Evolutionary conservation across 2,329 filamentous ascomycete genomes (phyloP).

Genomic region (Thelonectria rubi): DNA sequence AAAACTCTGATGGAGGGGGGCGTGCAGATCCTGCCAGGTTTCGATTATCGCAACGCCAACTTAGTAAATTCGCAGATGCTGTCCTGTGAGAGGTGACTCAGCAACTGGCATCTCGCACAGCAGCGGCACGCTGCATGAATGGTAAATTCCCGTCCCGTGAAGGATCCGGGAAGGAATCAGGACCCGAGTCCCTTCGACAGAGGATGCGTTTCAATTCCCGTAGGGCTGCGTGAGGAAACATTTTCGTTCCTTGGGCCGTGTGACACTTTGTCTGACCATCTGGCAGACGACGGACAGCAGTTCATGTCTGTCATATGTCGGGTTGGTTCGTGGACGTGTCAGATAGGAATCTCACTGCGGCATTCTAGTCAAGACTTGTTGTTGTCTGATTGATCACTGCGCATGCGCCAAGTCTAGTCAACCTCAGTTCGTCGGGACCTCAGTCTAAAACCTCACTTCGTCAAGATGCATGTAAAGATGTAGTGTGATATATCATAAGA

Average conservation of each 20-base stretch:
- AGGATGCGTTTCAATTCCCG: neutral
- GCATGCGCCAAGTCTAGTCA: no score
- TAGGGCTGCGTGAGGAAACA: neutral
- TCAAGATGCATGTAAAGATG: slow-evolving; percentile 2
- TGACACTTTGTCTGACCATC: no score
- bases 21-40: neutral
- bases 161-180: neutral
- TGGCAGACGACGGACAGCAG: neutral
- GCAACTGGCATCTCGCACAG: neutral
- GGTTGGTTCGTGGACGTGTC: neutral
- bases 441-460: no score
- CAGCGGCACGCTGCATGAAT: neutral
- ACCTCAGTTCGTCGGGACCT: no score
- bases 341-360: no score
- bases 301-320: neutral
- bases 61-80: no score
- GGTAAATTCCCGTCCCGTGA: no score
- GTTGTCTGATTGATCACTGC: no score
- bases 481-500: slow-evolving; percentile 22
- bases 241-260: neutral
- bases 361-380: no score
- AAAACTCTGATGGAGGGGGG: slow-evolving; percentile 15
- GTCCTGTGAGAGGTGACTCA: no score
- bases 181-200: no score
- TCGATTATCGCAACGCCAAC: no score